Evolutionary conservation across 1,284 basidiomycete species (phyloP).

Genomic region (Trichosporon ovoides): DNA sequence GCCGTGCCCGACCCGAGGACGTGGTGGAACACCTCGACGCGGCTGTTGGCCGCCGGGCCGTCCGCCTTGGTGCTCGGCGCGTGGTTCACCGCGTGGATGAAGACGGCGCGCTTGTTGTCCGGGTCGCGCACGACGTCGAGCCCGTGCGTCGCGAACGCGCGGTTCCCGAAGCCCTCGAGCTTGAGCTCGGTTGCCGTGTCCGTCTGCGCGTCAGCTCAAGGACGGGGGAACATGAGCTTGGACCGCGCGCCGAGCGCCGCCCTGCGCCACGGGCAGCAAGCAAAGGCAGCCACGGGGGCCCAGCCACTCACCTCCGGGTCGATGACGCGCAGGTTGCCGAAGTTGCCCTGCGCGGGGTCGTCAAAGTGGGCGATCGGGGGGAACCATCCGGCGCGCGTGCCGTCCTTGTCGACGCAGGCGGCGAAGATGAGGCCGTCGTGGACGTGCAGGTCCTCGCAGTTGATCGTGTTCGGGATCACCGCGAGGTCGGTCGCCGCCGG

Average conservation of each 20-base stretch:
- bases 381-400: conserved; percentile 34
- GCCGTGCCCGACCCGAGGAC: conserved; percentile 17
- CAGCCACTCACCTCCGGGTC: conserved; percentile 27
- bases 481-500: not conserved
- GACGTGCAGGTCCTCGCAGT: conserved; percentile 19
- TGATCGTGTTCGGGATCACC: conserved; percentile 14
- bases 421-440: conserved; percentile 13
- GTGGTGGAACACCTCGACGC: conserved; percentile 36
- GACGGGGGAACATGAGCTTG: not conserved
- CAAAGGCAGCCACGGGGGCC: not conserved
- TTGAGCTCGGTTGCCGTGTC: conserved; percentile 19
- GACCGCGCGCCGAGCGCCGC: no score
- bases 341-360: conserved; percentile 7
- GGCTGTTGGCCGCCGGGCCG: conserved; percentile 18
- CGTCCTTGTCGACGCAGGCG: conserved; percentile 12
- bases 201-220: conserved; percentile 17
- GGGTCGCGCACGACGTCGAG: conserved; percentile 32
- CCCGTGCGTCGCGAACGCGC: conserved; percentile 33
- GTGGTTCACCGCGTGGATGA: conserved; percentile 39
- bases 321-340: conserved; percentile 24
- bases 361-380: conserved; percentile 24
- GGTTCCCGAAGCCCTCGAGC: conserved; percentile 19
- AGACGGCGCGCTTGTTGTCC: conserved; percentile 14
- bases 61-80: conserved; percentile 11
- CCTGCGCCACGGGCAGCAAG: no score